A percentile compares a stretch with the other conserved stretches of the same genome.
phyloP scores from a whole-genome alignment of 805 yeast species.

The Lipomyces orientalis region DNA sequence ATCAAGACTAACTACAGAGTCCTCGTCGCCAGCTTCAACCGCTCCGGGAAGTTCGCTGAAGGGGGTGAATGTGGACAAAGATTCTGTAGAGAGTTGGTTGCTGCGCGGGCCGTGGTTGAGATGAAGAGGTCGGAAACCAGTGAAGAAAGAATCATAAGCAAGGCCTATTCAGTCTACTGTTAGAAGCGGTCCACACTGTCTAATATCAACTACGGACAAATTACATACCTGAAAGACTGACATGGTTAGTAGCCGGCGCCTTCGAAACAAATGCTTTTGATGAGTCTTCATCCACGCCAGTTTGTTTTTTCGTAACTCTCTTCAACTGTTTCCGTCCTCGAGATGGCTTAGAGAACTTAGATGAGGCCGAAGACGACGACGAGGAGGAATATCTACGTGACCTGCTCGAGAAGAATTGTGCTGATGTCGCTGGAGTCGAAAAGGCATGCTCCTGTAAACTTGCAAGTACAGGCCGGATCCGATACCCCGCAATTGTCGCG shows the following conservation, averaged over 20 bases:
- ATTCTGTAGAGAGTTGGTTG: background rate
- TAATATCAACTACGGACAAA: background rate
- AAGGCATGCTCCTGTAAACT: background rate
- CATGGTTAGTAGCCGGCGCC: conserved; percentile 16
- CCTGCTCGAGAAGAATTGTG: conserved; percentile 4
- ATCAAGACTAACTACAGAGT: conserved; percentile 16
- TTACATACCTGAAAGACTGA: conserved; percentile 20
- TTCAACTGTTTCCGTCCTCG: conserved; percentile 21
- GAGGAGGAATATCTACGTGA: conserved; percentile 17
- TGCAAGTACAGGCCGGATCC: background rate
- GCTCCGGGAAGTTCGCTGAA: conserved; percentile 5
- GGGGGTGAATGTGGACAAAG: conserved; percentile 3
- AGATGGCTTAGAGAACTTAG: conserved; percentile 8
- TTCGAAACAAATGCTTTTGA: background rate
- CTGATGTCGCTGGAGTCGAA: background rate
- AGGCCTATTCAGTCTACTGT: conserved; percentile 15
- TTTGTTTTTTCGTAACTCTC: conserved; percentile 10
- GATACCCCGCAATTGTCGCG: background rate
- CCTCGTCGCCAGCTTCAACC: conserved; percentile 13
- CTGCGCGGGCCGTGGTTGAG: background rate
- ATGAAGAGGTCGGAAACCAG: conserved; percentile 34
- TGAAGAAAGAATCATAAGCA: conserved; percentile 32
- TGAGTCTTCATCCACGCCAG: background rate
- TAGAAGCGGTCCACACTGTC: background rate
- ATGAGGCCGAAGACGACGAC: conserved; percentile 12